Conservation (phyloP, 192 early-diverging fungal genomes). For the Backusella morwellensis region DNA sequence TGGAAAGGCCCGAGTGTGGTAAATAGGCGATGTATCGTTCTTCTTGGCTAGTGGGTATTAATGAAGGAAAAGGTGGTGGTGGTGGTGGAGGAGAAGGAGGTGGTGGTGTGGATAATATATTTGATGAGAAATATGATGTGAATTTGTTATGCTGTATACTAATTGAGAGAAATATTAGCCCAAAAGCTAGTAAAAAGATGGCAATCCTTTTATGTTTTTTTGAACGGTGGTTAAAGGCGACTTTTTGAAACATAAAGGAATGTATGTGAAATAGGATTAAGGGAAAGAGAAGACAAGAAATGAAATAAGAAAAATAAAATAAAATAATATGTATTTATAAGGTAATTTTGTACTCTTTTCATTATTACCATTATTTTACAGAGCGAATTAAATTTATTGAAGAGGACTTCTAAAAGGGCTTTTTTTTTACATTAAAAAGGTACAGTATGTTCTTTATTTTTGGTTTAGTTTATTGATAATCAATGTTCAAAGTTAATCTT, state of each 20-base stretch:
- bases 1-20: constrained; percentile 53
- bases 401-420: not conserved
- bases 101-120: not conserved
- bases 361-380: not conserved
- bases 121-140: not conserved
- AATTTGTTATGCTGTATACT: not conserved
- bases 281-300: not conserved
- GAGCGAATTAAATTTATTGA: not conserved
- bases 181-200: not conserved
- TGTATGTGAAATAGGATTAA: not conserved
- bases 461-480: not conserved
- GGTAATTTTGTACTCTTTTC: not conserved
- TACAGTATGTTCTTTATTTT: not conserved
- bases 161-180: not conserved
- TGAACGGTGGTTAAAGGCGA: not conserved
- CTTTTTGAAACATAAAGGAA: not conserved
- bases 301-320: not conserved
- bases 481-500: not conserved
- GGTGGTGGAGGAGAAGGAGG: not conserved
- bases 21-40: constrained; percentile 52
- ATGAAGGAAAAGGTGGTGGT: not conserved
- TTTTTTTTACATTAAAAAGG: not conserved
- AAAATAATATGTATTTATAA: not conserved
- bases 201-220: not conserved
- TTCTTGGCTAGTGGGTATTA: constrained; percentile 2